Conservation (phyloP, 352 stramenopile genomes). For the Globisporangium yorkense region DNA sequence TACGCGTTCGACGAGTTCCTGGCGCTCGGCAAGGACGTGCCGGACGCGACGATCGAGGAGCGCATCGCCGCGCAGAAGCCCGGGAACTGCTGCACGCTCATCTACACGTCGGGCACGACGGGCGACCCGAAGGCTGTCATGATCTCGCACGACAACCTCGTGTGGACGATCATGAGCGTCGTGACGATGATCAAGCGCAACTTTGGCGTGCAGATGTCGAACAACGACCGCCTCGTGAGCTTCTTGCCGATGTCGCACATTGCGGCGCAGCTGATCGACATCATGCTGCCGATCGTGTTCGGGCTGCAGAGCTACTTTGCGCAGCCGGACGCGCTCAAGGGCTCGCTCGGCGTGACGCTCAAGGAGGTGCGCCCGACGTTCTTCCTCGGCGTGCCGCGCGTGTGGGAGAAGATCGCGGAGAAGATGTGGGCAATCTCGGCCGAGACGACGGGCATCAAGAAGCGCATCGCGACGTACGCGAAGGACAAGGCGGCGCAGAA, state of each 20-base stretch:
- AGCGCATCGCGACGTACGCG: conserved; percentile 87
- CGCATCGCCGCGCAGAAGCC: conserved; percentile 78
- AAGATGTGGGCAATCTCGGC: conserved; percentile 84
- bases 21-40: conserved; percentile 57
- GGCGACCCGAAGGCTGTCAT: conserved; percentile 95
- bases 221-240: conserved; percentile 71
- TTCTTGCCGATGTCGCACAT: conserved; percentile 90
- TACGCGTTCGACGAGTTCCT: conserved; percentile 83
- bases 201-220: conserved; percentile 50
- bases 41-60: conserved; percentile 56
- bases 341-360: conserved; percentile 76
- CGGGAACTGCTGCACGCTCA: conserved; percentile 86
- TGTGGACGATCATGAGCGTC: conserved; percentile 74
- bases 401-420: conserved; percentile 92
- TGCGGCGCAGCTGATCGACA: conserved; percentile 85
- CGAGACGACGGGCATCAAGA: conserved; percentile 89
- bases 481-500: conserved; percentile 84
- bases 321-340: conserved; percentile 88
- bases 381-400: conserved; percentile 88
- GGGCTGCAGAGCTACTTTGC: conserved; percentile 84
- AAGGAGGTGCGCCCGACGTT: conserved; percentile 86
- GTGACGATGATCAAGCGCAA: conserved; percentile 54
- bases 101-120: conserved; percentile 95
- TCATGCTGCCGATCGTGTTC: conserved; percentile 62
- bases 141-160: conserved; percentile 94